Conservation (phyloP, 768 basidiomycete species). For the Leccinum pellstonianum region DNA sequence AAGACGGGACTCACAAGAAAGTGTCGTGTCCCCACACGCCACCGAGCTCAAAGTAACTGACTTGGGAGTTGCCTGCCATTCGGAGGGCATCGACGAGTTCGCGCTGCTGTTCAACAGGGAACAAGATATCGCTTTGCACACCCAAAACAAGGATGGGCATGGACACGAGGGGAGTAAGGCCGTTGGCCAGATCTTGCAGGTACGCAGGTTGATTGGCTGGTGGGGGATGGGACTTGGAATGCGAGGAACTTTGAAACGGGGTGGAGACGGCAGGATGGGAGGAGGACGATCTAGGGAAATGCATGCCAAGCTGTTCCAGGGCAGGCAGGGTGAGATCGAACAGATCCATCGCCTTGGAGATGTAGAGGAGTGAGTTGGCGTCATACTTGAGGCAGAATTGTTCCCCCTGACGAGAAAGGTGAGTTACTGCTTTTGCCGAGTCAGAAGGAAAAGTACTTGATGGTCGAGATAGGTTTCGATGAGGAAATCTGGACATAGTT, state of each 20-base stretch:
- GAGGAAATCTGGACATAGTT: conserved; percentile 93
- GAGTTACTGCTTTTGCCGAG: not conserved
- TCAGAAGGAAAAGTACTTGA: conserved; percentile 42
- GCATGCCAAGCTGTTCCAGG: conserved; percentile 65
- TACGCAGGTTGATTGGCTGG: conserved; percentile 73
- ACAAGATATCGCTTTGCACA: conserved; percentile 95
- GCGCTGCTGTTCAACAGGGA: conserved; percentile 95
- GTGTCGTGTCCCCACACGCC: conserved; percentile 99
- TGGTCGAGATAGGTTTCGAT: conserved; percentile 99
- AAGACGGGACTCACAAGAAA: conserved; percentile 65
- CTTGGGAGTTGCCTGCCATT: conserved; percentile 82
- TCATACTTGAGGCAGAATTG: conserved; percentile 98
- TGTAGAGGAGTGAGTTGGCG: conserved; percentile 97
- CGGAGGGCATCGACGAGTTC: conserved; percentile 91
- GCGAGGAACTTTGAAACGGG: conserved; percentile 38
- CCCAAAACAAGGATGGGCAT: conserved; percentile 88
- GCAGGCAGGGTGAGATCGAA: conserved; percentile 91
- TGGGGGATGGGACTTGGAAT: conserved; percentile 70
- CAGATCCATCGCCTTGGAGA: conserved; percentile 99
- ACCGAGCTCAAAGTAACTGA: conserved; percentile 96
- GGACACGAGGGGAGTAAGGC: conserved; percentile 68
- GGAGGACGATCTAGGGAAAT: conserved; percentile 23
- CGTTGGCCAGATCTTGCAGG: conserved; percentile 72
- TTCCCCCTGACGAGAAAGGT: conserved; percentile 62
- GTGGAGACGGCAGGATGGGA: conserved; percentile 19